Percentiles rank a stretch among this genome's conserved stretches.
Evolutionary conservation across 129 eudicot species (phyloP).

Genomic region (Chrysanthemum seticuspe): DNA sequence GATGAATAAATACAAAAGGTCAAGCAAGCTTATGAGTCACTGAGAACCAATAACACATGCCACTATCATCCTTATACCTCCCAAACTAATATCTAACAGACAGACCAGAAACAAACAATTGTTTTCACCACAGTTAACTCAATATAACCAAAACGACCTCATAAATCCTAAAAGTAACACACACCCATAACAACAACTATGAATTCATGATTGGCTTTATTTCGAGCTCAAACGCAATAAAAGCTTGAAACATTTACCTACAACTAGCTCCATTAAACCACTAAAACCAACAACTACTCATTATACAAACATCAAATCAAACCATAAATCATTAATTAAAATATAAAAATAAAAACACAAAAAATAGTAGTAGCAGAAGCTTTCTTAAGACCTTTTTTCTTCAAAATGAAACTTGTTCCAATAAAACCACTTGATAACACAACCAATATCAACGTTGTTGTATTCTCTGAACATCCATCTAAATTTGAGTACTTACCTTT

Average conservation of each 20-base stretch:
- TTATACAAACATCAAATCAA: neutral
- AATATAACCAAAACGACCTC: no score
- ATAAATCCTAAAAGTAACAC: neutral
- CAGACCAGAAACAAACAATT: no score
- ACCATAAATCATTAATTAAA: neutral
- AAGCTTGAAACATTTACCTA: no score
- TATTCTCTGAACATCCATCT: conserved; percentile 63
- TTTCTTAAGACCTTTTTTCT: conserved; percentile 86
- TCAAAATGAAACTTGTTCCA: conserved; percentile 89
- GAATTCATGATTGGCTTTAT: no score
- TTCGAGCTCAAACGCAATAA: neutral
- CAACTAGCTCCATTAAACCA: neutral
- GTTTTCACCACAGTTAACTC: no score
- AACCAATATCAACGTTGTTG: conserved; percentile 59
- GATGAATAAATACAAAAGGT: no score
- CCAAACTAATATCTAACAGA: no score
- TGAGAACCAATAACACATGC: no score
- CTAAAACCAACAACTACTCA: neutral
- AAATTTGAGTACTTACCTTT: no score
- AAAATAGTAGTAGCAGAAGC: conserved; percentile 77
- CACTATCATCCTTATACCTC: no score
- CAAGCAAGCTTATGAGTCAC: no score
- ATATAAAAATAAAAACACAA: conserved; percentile 54
- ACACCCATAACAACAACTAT: neutral
- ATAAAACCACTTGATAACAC: conserved; percentile 78